Conservation (phyloP, 768 basidiomycete species). For the Leucocoprinus birnbaumii region DNA sequence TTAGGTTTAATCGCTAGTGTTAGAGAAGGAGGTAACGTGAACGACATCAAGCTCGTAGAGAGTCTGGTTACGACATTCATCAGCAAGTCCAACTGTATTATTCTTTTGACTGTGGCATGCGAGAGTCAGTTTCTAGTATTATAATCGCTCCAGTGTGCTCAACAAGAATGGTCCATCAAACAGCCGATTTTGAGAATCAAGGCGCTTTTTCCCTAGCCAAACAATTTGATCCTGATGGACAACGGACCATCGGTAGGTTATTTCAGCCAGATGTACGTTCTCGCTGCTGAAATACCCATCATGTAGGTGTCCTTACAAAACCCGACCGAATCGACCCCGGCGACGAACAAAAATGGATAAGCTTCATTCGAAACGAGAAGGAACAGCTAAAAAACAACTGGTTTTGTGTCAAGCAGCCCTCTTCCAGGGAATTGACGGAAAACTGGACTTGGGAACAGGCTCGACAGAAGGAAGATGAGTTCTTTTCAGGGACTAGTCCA, state of each 20-base stretch:
- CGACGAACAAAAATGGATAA: constrained; percentile 55
- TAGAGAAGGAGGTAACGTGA: constrained; percentile 30
- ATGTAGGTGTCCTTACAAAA: constrained; percentile 68
- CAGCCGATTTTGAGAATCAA: constrained; percentile 82
- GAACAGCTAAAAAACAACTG: constrained; percentile 52
- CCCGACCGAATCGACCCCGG: constrained; percentile 62
- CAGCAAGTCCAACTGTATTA: constrained; percentile 55
- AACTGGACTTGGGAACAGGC: constrained; percentile 63
- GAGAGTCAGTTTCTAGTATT: constrained; percentile 44
- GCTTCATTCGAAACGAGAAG: constrained; percentile 51
- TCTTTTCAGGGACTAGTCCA: constrained; percentile 47
- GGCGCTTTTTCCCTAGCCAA: constrained; percentile 68
- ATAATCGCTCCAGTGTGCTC: background rate
- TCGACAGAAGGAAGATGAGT: constrained; percentile 50
- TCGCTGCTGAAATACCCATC: background rate
- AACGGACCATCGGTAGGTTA: constrained; percentile 65
- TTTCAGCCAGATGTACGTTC: too few species aligned
- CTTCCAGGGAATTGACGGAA: constrained; percentile 44
- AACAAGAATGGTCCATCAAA: background rate
- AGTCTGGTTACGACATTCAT: constrained; percentile 60
- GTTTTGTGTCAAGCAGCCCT: constrained; percentile 57
- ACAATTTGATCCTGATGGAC: constrained; percentile 55
- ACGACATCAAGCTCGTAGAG: constrained; percentile 63
- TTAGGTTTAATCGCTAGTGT: constrained; percentile 8
- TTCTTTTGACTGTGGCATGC: constrained; percentile 58